Conservation (phyloP, 1,284 basidiomycete genomes). For the Papiliotrema laurentii region DNA sequence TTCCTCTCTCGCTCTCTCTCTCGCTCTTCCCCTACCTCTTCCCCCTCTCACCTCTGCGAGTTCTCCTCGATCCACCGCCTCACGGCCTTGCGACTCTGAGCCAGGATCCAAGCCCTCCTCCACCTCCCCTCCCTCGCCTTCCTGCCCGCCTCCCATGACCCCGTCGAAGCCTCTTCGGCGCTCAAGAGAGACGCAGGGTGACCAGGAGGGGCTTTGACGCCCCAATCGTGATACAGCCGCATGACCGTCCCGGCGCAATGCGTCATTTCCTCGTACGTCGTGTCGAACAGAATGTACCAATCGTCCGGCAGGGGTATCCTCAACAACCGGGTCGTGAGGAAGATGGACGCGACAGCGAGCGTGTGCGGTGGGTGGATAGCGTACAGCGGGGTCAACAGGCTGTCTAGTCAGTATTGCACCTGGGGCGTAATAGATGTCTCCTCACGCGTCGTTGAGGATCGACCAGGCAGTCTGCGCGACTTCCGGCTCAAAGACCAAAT, state of each 20-base stretch:
- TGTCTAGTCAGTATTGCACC: too few species aligned
- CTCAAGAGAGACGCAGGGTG: too few species aligned
- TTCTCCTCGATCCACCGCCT: constrained; percentile 55
- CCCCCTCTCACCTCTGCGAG: constrained; percentile 1
- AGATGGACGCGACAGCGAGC: constrained; percentile 78
- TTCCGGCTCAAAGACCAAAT: constrained; percentile 61
- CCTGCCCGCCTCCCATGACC: constrained; percentile 26
- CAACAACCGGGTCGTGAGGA: constrained; percentile 65
- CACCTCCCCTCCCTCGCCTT: constrained; percentile 41
- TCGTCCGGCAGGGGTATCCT: constrained; percentile 66
- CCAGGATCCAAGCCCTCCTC: constrained; percentile 58
- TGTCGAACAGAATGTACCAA: constrained; percentile 91
- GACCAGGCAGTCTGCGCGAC: constrained; percentile 79
- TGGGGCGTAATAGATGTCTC: constrained; percentile 18
- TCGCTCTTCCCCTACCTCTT: background rate
- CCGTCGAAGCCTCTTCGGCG: constrained; percentile 45
- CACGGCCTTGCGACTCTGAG: constrained; percentile 37
- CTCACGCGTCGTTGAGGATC: constrained; percentile 84
- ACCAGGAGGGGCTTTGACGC: constrained; percentile 10
- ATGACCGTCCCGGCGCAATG: constrained; percentile 71
- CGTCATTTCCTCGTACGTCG: constrained; percentile 77
- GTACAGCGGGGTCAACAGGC: constrained; percentile 85
- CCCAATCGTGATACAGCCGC: constrained; percentile 57
- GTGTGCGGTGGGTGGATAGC: constrained; percentile 80
- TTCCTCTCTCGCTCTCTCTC: too few species aligned